Conservation (phyloP, 208 protist species). For the Perkinsela sp. region DNA sequence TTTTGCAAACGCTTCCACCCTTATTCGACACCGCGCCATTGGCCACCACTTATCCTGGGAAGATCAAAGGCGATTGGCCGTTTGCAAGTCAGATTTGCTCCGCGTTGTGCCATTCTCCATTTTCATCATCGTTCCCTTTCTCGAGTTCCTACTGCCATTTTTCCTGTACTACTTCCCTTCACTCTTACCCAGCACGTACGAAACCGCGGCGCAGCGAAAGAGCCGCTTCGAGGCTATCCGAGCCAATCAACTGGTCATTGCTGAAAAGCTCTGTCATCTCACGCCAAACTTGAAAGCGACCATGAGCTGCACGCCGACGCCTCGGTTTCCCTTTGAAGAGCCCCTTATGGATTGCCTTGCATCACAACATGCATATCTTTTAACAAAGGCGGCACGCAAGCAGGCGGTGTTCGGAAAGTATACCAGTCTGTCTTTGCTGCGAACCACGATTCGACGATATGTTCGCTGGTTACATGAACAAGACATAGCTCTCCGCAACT, state of each 20-base stretch:
- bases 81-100: slow-evolving; percentile 69
- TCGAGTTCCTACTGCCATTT: slow-evolving; percentile 76
- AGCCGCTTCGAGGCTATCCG: slow-evolving; percentile 12
- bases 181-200: slow-evolving; percentile 79
- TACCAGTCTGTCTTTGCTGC: background rate
- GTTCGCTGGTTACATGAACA: background rate
- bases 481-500: background rate
- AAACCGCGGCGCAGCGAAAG: slow-evolving; percentile 44
- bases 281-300: background rate
- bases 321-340: background rate
- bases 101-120: slow-evolving; percentile 83
- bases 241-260: background rate
- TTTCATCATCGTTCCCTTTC: slow-evolving; percentile 81
- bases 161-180: slow-evolving; percentile 82
- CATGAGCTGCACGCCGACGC: background rate
- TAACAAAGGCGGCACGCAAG: background rate
- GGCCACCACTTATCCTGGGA: slow-evolving; percentile 14
- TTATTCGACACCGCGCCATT: background rate
- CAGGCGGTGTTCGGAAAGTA: background rate
- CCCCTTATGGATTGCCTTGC: background rate
- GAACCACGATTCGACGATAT: background rate
- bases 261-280: background rate
- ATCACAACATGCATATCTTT: background rate
- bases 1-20: background rate
- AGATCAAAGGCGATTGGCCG: slow-evolving; percentile 33